phyloP scores from a whole-genome alignment of 805 yeast genomes.

The Barnettozyma sp. region DNA sequence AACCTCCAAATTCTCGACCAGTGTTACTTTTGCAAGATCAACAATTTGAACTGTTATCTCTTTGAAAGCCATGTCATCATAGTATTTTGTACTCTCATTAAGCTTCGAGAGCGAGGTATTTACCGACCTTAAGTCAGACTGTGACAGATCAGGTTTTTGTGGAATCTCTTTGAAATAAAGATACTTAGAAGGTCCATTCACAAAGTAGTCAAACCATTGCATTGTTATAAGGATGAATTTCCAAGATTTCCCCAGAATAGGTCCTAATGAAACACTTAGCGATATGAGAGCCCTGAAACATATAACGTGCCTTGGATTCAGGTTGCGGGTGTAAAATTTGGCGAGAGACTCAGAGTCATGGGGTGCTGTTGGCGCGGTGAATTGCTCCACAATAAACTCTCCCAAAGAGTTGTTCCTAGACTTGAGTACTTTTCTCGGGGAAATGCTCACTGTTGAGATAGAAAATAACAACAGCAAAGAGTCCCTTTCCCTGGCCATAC shows the following conservation, averaged over 20 bases:
- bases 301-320: slow-evolving; percentile 63
- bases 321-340: slow-evolving; percentile 33
- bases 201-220: slow-evolving; percentile 71
- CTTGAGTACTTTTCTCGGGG: slow-evolving; percentile 22
- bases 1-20: slow-evolving; percentile 11
- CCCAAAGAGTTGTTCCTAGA: slow-evolving; percentile 37
- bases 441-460: slow-evolving; percentile 36
- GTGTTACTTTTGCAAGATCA: slow-evolving; percentile 31
- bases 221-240: slow-evolving; percentile 49
- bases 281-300: slow-evolving; percentile 75
- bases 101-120: slow-evolving; percentile 54
- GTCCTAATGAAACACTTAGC: slow-evolving; percentile 76
- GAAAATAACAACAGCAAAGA: slow-evolving; percentile 44
- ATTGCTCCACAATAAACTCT: slow-evolving; percentile 45
- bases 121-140: slow-evolving; percentile 44
- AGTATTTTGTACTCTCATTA: slow-evolving; percentile 52
- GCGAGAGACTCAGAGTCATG: slow-evolving; percentile 8
- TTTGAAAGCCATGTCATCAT: slow-evolving; percentile 43
- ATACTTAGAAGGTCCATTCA: slow-evolving; percentile 50
- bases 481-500: slow-evolving; percentile 49
- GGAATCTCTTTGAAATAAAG: slow-evolving; percentile 35
- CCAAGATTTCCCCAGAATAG: slow-evolving; percentile 67
- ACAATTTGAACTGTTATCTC: slow-evolving; percentile 43
- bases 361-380: slow-evolving; percentile 13
- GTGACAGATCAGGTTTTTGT: slow-evolving; percentile 34